phyloP scores from a whole-genome alignment of 768 basidiomycete species.

The Pilatotrama ljubarskyi region DNA sequence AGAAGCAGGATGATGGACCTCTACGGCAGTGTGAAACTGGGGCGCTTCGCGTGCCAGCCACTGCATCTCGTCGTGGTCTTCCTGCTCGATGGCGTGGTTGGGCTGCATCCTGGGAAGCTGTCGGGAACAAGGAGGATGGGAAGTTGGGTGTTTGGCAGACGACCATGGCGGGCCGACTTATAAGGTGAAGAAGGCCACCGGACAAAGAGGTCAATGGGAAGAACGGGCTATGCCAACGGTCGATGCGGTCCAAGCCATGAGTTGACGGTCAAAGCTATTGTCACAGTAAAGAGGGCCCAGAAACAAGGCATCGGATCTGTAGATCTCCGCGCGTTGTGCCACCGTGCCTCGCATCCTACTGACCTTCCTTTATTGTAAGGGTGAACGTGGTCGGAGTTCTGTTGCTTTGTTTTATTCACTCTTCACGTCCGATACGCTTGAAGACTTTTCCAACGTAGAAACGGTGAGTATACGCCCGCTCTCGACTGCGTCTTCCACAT shows the following conservation, averaged over 20 bases:
- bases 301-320: constrained; percentile 17
- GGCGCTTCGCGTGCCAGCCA: constrained; percentile 18
- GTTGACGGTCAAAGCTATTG: constrained; percentile 14
- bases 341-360: constrained; percentile 3
- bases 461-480: not conserved
- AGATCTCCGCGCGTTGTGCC: constrained; percentile 11
- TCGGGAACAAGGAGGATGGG: constrained; percentile 5
- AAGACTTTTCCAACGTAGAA: not conserved
- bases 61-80: constrained; percentile 8
- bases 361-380: constrained; percentile 17
- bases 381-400: not conserved
- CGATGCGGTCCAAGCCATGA: constrained; percentile 17
- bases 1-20: not conserved
- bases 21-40: constrained; percentile 10
- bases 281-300: constrained; percentile 15
- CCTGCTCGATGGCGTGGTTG: constrained; percentile 4
- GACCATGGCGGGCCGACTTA: constrained; percentile 10
- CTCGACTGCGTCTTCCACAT: not conserved
- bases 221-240: constrained; percentile 14
- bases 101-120: constrained; percentile 8
- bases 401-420: constrained; percentile 13
- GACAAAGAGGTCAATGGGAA: constrained; percentile 16
- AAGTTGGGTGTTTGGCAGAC: not conserved
- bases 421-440: not conserved
- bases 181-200: constrained; percentile 2